Evolutionary conservation across 495 filamentous ascomycete species (phyloP), one percentile per base, ranked within the genome.

Genomic region (Glonium stellatum): DNA sequence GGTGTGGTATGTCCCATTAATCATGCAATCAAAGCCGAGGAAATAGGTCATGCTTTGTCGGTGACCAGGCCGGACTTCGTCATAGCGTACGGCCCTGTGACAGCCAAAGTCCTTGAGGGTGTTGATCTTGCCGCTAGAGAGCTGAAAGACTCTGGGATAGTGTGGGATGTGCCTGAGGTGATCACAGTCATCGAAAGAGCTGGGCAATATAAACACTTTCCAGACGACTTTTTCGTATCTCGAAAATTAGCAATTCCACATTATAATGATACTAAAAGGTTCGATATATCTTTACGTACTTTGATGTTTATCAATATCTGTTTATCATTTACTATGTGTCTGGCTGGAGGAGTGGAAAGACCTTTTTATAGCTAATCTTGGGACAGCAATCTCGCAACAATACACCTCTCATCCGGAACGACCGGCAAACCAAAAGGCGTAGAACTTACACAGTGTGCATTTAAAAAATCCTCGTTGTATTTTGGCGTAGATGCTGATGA

Each of bases 221-320:
- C 59, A 13, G 59, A 62, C 2, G 58, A 60, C 31, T 55, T 57
- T 5, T 54, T 71, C 5, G 12, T 57, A n/a, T 39, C 36, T 53
- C 60, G 35, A 63, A 60, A 41, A 18, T 57, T 75, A n/a, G 54
- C 69, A n/a, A 67, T 75, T 21, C 73, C 72, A 15, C 70, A 74
- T 44, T 73, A 67, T 54, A n/a, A 52, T 1, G 62, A 75, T 50
- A 62, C 63, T 3, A 48, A 34, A 34, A 15, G 11, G n/a, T n/a
- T 57, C 35, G 36, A 18, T 48, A 6, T 31, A 2, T 31, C 27
- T 31, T 31, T 31, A 31, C 27, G 27, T 31, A 6, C 6, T 31
- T 31, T 31, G 27, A 31, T n/a, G n/a, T 31, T 31, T 31, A 2
- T 31, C 6, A 31, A 6, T 31, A 31, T 6, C 27, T 31, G 6